Base-by-base conservation (phyloP, 257 asterid genomes). In the Echium plantagineum region DNA sequence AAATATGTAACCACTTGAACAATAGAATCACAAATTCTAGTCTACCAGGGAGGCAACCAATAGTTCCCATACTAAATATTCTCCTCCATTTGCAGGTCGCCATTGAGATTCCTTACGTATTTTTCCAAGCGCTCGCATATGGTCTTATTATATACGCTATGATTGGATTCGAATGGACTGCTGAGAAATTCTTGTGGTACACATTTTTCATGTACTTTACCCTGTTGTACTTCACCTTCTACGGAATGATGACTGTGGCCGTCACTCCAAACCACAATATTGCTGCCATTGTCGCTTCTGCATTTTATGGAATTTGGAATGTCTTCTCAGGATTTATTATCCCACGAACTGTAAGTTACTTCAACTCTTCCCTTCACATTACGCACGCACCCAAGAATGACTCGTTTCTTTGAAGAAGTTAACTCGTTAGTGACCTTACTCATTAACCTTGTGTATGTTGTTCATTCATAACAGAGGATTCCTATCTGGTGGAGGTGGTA, bases 401-500 rank as follows among this genome's bases (percentile, higher is more conserved):
- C 32, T 28, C 32, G 3, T 28, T 42, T 42, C 16, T 13, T 42
- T 42, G 5, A 10, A 42, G 4, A 42, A 35, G 46, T 7, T 35
- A 42, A 42, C 49, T 10, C 2, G 51, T 48, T 20, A 65, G 9
- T 64, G 18, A 24, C 63, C 21, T 21, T 10, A 30, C 21, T 55
- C 57, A 8, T 10, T 22, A 55, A 57, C 53, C 16, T 22, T 19
- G 42, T 13, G 5, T 20, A 19, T 24, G 13, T 9, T 3, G 26
- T 60, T 17, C 5, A 16, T 5, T 0, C 7, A 21, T 8, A 61
- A 77, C 84, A 87, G 96, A 75, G 82, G 55, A 82, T 85, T 9
- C 89, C 96, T 3, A 21, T 85, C 8, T 87, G 91, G 91, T 87
- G 94, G 94, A 80, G 94, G 77, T 87, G 96, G 96, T 82, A 81